Evolutionary conservation across 768 basidiomycete genomes (phyloP), one percentile per base, ranked within the genome.

Genomic region (Tulasnella sp.): DNA sequence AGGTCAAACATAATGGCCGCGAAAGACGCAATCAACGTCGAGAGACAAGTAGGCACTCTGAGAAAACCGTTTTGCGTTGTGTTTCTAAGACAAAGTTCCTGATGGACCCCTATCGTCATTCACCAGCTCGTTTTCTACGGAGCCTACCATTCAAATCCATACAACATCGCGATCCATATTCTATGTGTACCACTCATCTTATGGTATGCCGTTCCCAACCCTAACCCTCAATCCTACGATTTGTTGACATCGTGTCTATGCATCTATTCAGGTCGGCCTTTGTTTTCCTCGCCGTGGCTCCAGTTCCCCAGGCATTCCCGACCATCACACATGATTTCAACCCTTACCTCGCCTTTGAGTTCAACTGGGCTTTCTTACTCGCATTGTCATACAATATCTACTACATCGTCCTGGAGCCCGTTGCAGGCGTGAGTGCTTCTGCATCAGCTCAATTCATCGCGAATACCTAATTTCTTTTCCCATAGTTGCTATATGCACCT

Each of bases 121-220:
- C n/a, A 19, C 15, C 45, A 96, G 91, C 78, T 97, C 67, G 76
- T 84, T 22, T 94, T 94, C 76, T 97, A 97, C 69, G 91, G 90
- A n/a, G 84, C 91, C 52, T 96, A 96, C 72, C 92, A 96, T 71
- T 75, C 81, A 15, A 84, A 94, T 69, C 80, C 80, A 25, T 72
- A 81, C 62, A 98, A 98, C 69, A 73, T 97, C 63, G 70, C 78
- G 56, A 89, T 97, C 62, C 94, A 98, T 70, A 75, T 92, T 65
- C 66, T 88, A 61, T 91, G 82, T 64, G 91, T 94, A 11, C 92
- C 92, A 5, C 67, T 85, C 60, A 76, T 96, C 62, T 68, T 90
- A 58, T 97, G 91, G 92, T 87, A 62, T 48, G 75, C 57, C 58
- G 9, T 29, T 19, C 17, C 15, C 56, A 17, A 10, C 1, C n/a